Conservation (phyloP, 2,329 filamentous ascomycete species). For the Curvularia spicifera region DNA sequence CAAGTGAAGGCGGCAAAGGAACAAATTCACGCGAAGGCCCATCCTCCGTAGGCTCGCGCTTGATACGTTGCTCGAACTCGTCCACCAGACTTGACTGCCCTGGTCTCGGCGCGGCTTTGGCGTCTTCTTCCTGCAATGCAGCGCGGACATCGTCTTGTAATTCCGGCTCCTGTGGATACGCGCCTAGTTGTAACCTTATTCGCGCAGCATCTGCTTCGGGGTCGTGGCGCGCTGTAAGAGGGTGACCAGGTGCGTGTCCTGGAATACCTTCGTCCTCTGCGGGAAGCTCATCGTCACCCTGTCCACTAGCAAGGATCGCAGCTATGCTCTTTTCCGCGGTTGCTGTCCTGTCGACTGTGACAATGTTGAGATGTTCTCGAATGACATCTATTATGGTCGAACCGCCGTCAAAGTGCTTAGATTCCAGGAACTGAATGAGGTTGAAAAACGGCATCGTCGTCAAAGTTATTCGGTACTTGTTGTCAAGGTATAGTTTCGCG, state of each 20-base stretch:
- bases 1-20: constrained; percentile 85
- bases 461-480: constrained; percentile 89
- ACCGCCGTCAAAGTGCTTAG: constrained; percentile 82
- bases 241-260: constrained; percentile 69
- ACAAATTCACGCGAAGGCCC: constrained; percentile 78
- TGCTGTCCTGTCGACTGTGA: constrained; percentile 63
- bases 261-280: constrained; percentile 73
- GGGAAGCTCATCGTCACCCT: constrained; percentile 62
- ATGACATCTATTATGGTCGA: constrained; percentile 78
- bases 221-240: constrained; percentile 64
- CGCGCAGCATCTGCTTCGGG: constrained; percentile 60
- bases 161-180: constrained; percentile 81
- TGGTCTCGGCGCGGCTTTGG: constrained; percentile 71
- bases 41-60: constrained; percentile 87
- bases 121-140: constrained; percentile 85
- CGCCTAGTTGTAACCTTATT: constrained; percentile 74
- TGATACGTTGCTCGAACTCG: constrained; percentile 85
- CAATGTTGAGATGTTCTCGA: constrained; percentile 64
- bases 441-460: constrained; percentile 83
- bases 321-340: constrained; percentile 66
- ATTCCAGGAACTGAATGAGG: constrained; percentile 86
- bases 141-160: constrained; percentile 84
- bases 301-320: constrained; percentile 62
- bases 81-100: constrained; percentile 80
- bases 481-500: constrained; percentile 81